Evolutionary conservation across 352 stramenopile genomes (phyloP), one percentile per base, ranked within the genome.

Genomic region (Globisporangium echinulatum): DNA sequence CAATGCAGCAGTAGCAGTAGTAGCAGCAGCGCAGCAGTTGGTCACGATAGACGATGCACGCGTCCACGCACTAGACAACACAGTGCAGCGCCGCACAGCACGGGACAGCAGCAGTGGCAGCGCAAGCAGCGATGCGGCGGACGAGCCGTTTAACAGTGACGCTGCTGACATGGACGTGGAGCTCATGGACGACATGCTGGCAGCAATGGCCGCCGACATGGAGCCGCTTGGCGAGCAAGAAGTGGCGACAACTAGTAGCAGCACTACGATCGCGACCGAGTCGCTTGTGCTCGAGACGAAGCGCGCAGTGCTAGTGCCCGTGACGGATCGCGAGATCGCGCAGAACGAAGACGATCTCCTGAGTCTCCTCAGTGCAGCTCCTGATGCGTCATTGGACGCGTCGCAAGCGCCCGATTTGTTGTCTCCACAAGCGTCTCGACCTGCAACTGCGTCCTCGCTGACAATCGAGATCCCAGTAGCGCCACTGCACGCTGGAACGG

Each of bases 291-390:
- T 44, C 0, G 49, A 49, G 15, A 25, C 67, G 11, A 49, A 68
- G 33, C 52, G 52, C 49, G 57, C n/a, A 36, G 46, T 7, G 7
- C 15, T 70, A 14, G 62, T 25, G 13, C 7, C 37, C 33, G 49
- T 57, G 15, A 64, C 56, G 3, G 72, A 81, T 15, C 51, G 39
- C n/a, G 77, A 88, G 56, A 85, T 89, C 61, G 62, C 50, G 33
- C 70, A 77, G 49, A 79, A 87, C 49, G 79, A 89, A 56, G 74
- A 88, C 14, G 72, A 85, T 11, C 62, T 89, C 7, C 57, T 85
- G 52, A 65, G 68, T 36, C 59, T 91, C 14, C 60, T 87, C 19
- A 67, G 25, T 33, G 25, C 25, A 33, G 25, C 25, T 33, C 25
- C 67, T 5, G 66, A 56, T 1, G 58, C 47, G 37, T 46, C 49